A percentile compares a stretch with the other conserved stretches of the same genome.
Evolutionary conservation across 1,284 basidiomycete species (phyloP).

Genomic region (Trichosporon faecale): DNA sequence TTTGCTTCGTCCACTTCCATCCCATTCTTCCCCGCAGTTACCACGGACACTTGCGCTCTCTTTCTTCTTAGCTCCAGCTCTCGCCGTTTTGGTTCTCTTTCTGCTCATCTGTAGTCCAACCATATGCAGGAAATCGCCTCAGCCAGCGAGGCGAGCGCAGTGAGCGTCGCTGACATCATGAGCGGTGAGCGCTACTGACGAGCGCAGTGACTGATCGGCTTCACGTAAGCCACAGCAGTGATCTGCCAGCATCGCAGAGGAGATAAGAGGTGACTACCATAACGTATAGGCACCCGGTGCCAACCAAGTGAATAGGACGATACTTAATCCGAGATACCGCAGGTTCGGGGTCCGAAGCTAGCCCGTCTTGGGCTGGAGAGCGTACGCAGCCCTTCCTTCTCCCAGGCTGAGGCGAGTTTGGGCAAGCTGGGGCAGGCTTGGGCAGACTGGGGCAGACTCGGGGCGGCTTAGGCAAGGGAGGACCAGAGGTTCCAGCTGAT

Average conservation of each 20-base stretch:
- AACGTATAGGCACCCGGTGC: slow-evolving; percentile 2
- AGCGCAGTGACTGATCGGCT: no score
- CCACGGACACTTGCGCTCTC: not conserved
- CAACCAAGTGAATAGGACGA: not conserved
- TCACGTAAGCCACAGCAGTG: not conserved
- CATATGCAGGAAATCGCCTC: not conserved
- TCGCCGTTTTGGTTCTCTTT: not conserved
- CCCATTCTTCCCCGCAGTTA: not conserved
- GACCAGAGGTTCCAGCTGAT: no score
- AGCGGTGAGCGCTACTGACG: no score
- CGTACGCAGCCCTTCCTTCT: no score
- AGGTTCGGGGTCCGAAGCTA: not conserved
- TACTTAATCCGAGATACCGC: not conserved
- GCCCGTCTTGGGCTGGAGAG: no score
- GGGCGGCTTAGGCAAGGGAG: no score
- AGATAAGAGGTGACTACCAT: not conserved
- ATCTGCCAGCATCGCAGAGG: no score
- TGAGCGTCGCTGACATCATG: no score
- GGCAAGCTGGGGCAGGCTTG: no score
- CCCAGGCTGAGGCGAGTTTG: no score
- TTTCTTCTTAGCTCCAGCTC: not conserved
- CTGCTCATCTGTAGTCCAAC: not conserved
- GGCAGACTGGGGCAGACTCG: no score
- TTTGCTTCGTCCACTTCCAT: not conserved
- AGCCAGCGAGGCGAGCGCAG: not conserved